Evolutionary conservation across 2,329 filamentous ascomycete species (phyloP).

Genomic region (Calonectria fujianensis): DNA sequence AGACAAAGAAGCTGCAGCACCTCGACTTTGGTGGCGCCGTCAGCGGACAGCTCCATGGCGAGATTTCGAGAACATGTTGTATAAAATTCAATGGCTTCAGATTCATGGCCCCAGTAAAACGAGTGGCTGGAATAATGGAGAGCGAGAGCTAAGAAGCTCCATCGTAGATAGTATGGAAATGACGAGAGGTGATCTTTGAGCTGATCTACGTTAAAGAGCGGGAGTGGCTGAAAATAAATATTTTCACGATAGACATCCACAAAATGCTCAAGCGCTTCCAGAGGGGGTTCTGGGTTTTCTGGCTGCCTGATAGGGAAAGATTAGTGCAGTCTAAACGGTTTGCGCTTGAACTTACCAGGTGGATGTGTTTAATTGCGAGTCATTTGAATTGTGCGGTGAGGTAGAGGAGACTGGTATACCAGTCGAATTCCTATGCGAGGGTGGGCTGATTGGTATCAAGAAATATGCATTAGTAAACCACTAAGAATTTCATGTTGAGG

Average conservation of each 20-base stretch:
- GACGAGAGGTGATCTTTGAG: conserved; percentile 36
- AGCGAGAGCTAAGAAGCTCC: conserved; percentile 44
- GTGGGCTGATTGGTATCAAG: not conserved
- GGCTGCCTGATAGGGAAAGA: conserved; percentile 32
- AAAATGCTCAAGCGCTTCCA: conserved; percentile 36
- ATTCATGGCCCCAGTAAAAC: conserved; percentile 45
- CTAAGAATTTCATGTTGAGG: too few relatives aligned
- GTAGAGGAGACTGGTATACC: not conserved
- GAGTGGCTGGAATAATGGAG: conserved; percentile 40
- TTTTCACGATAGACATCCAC: conserved; percentile 44
- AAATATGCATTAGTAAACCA: not conserved
- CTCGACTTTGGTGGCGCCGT: conserved; percentile 41
- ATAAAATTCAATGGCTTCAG: conserved; percentile 51
- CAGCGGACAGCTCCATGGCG: conserved; percentile 43
- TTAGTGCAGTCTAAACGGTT: too few relatives aligned
- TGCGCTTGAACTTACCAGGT: not conserved
- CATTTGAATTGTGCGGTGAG: not conserved
- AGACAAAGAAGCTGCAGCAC: conserved; percentile 49
- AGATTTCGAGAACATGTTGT: conserved; percentile 43
- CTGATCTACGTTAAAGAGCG: conserved; percentile 43
- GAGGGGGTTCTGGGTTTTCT: conserved; percentile 41
- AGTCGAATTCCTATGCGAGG: not conserved
- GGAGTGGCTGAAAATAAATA: conserved; percentile 49
- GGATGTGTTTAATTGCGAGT: not conserved
- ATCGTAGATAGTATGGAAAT: conserved; percentile 48